phyloP scores from a whole-genome alignment of 441 rosid genomes.

The Populus hybrid region DNA sequence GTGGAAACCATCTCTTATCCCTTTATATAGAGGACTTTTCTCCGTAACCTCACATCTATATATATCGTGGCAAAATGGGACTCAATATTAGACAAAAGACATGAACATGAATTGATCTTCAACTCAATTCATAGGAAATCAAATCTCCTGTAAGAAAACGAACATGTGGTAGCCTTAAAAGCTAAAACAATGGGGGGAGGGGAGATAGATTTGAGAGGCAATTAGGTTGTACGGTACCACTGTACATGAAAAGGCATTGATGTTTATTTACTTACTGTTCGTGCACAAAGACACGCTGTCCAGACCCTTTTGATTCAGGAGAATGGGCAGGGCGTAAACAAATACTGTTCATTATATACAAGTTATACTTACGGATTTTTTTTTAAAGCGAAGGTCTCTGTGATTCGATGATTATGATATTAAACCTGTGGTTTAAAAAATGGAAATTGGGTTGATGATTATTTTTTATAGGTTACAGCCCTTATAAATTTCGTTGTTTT shows the following conservation, averaged over 20 bases:
- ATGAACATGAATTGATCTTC: not conserved
- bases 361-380: not conserved
- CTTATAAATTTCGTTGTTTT: too few relatives aligned
- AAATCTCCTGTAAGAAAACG: not conserved
- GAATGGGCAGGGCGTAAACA: not conserved
- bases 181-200: too few relatives aligned
- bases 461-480: too few relatives aligned
- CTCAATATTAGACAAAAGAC: not conserved
- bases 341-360: not conserved
- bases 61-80: not conserved
- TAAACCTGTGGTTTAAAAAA: too few relatives aligned
- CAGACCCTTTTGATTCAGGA: constrained; percentile 9
- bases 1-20: too few relatives aligned
- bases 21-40: too few relatives aligned
- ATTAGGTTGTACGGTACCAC: not conserved
- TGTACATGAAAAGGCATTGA: not conserved
- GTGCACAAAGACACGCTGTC: constrained; percentile 1
- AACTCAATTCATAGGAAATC: not conserved
- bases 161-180: not conserved
- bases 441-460: too few relatives aligned
- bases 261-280: constrained; percentile 22
- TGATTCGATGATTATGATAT: not conserved
- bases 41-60: too few relatives aligned
- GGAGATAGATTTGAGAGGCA: not conserved
- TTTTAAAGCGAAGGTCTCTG: too few relatives aligned